These are phyloP conservation scores for Candolleomyces efflorescens DNA, from an alignment of 768 basidiomycete species.

Conservation along the genomic window DNA sequence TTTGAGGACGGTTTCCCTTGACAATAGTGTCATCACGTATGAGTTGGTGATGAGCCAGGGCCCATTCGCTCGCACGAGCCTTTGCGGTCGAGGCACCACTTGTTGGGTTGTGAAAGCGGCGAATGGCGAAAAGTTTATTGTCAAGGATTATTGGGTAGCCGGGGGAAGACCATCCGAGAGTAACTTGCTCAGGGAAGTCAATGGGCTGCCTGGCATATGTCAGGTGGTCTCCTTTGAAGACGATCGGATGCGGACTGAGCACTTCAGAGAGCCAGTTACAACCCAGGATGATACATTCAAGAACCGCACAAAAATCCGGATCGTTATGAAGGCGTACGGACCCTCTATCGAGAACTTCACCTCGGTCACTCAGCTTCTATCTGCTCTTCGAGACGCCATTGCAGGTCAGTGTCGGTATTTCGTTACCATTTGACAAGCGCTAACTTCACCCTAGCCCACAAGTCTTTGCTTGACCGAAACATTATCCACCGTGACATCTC, in stretches of 20 bases:
- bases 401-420: background rate
- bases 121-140: background rate
- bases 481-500: slow-evolving; percentile 1
- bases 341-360: background rate
- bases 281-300: background rate
- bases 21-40: background rate
- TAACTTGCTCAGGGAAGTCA: background rate
- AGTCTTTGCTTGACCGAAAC: background rate
- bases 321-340: slow-evolving; percentile 9
- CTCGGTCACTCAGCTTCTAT: background rate
- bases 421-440: too few species aligned
- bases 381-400: slow-evolving; percentile 10
- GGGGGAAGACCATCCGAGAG: background rate
- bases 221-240: background rate
- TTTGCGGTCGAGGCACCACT: background rate
- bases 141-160: background rate
- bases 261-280: background rate
- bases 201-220: background rate
- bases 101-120: background rate
- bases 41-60: background rate
- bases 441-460: background rate
- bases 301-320: background rate
- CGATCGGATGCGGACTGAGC: background rate
- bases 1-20: background rate
- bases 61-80: background rate